Evolutionary conservation across 768 basidiomycete genomes (phyloP), one percentile per base, ranked within the genome.

Genomic region (Tylopilus felleus): DNA sequence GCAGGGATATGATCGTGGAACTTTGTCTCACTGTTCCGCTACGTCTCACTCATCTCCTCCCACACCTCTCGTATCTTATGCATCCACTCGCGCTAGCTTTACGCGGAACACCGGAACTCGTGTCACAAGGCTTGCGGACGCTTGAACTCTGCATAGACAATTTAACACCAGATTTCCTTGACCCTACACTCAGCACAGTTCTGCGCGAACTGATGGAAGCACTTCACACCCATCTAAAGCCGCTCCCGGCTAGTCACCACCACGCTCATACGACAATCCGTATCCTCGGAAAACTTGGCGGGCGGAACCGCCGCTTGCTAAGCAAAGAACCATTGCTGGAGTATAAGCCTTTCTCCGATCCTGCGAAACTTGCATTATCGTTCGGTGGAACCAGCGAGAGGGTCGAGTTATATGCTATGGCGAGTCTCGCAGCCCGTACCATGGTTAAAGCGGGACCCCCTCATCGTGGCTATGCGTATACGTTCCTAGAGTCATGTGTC

Each of bases 141-240:
- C 81, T 99, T 54, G 97, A 99, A 70, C 79, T 99, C n/a, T 98
- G 96, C 73, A 96, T 98, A 64, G 97, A 99, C 75, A 99, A 98
- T 67, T 80, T 99, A 25, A 97, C 93, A 0, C 93, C 93, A 2
- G 97, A 98, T 71, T 98, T 98, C 75, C 80, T 99, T 27, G 96
- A 98, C 64, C 97, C 97, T 4, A 95, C 93, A 2, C 82, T 98
- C 59, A 91, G 85, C 57, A 92, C 90, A 0, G 94, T 98, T 41
- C 78, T 97, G 40, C 80, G 93, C 44, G 93, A 98, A 58, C 75
- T 99, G 52, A 98, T 94, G 91, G 89, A 90, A 57, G 96, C 94
- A 0, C 78, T 99, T 22, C 93, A 96, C 71, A 86, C 83, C 60
- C 88, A 95, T 63, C 75, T 99, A 45, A 92, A 88, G 64, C 97